Evolutionary conservation across 495 filamentous ascomycete genomes (phyloP).

Genomic region (Hypomontagnella monticulosa): DNA sequence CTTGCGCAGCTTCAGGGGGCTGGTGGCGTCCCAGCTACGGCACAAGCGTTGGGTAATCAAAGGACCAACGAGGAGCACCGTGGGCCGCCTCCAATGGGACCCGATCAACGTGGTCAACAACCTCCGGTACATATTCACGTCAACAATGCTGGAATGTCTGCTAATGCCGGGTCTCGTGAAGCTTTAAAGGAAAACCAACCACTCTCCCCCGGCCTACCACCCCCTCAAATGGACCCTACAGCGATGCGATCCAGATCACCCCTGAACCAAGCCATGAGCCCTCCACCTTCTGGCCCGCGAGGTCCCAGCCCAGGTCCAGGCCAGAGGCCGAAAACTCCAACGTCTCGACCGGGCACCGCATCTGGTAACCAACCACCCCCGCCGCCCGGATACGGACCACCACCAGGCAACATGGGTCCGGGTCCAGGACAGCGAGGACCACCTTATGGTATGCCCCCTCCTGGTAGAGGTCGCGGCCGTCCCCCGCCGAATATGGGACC

Average conservation of each 20-base stretch:
- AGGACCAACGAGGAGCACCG: constrained; percentile 42
- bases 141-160: constrained; percentile 57
- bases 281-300: constrained; percentile 26
- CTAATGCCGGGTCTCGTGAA: constrained; percentile 63
- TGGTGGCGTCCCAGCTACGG: constrained; percentile 55
- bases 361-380: constrained; percentile 40
- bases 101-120: constrained; percentile 43
- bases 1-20: constrained; percentile 78
- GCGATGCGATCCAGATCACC: constrained; percentile 52
- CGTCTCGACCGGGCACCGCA: constrained; percentile 43
- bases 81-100: constrained; percentile 43
- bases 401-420: constrained; percentile 30
- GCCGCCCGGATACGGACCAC: constrained; percentile 38
- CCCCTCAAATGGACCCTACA: constrained; percentile 44
- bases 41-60: constrained; percentile 13
- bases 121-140: constrained; percentile 58
- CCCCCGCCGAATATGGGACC: constrained; percentile 48
- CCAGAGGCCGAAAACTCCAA: constrained; percentile 40
- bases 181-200: constrained; percentile 50
- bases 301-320: constrained; percentile 36
- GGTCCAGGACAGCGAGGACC: constrained; percentile 42
- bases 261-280: constrained; percentile 38
- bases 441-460: constrained; percentile 43
- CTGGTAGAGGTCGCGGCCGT: constrained; percentile 47
- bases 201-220: constrained; percentile 46